Evolutionary conservation across 192 early-diverging fungal genomes (phyloP).

Genomic region (Backusella tarrabulga): DNA sequence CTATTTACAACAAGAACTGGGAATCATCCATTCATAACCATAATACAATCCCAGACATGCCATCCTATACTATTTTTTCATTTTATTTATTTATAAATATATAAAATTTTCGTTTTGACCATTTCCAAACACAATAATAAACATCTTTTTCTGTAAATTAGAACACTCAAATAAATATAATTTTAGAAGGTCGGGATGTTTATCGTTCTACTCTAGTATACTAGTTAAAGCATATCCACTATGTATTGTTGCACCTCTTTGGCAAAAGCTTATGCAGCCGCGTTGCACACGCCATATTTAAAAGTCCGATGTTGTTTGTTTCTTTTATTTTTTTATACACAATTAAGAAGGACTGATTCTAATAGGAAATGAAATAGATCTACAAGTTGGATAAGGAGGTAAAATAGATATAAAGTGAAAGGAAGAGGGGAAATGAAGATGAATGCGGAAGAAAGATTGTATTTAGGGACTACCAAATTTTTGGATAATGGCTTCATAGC

Average conservation of each 20-base stretch:
- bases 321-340: not conserved
- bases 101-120: not conserved
- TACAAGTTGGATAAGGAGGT: not conserved
- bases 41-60: not conserved
- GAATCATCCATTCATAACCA: not conserved
- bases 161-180: not conserved
- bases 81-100: not conserved
- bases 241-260: not conserved
- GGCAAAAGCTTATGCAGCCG: not conserved
- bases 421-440: not conserved
- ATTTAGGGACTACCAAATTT: conserved; percentile 33
- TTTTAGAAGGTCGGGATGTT: not conserved
- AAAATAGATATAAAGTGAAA: conserved; percentile 3
- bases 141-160: not conserved
- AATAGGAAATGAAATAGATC: not conserved
- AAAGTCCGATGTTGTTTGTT: not conserved
- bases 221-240: not conserved
- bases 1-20: not conserved
- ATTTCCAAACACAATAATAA: not conserved
- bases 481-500: conserved; percentile 74
- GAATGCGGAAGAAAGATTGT: not conserved
- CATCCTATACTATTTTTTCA: not conserved
- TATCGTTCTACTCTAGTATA: not conserved
- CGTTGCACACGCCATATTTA: not conserved
- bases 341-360: not conserved